Evolutionary conservation across 208 protist genomes (phyloP), one percentile per base, ranked within the genome.

Genomic region (Chromosphaera perkinsii): DNA sequence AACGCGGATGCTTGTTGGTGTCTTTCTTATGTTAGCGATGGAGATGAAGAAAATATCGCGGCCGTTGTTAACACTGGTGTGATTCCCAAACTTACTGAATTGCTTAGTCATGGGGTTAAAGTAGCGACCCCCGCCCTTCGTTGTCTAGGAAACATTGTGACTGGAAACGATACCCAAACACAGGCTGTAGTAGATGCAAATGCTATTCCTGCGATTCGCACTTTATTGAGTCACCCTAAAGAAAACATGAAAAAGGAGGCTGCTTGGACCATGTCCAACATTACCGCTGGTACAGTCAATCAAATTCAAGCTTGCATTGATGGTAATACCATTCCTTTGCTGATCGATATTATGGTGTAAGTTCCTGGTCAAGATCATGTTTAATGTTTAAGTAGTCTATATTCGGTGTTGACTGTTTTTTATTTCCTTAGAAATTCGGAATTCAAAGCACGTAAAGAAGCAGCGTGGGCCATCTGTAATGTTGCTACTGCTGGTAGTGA

Each of bases 191-290:
- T 99, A 68, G 94, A 97, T 81, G 70, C 71, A 35, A 82, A 82
- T 3, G 85, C 80, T 14, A 84, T 99, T 7, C 51, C 72, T 7
- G 48, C 59, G 39, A 76, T 98, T 14, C 58, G 49, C 0, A 54
- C 73, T 14, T 78, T 98, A 24, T 78, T 99, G 36, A 66, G 63
- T 37, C 79, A 85, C 68, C 66, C 20, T 14, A 65, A 73, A 39
- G 79, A 66, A 17, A 43, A 26, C 43, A 92, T 99, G 47, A 83
- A 85, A 24, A 99, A 99, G 82, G 95, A 99, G 77, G 87, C 92
- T 24, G 97, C 92, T 81, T 99, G 95, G 95, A 94, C 94, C 5
- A 85, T 98, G 57, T 98, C 94, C 14, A 99, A 99, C 87, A 97
- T 99, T 54, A 94, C 93, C 22, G 94, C 95, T 4, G 95, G 95